Base-by-base conservation (phyloP, 2,329 filamentous ascomycete genomes). In the Colletotrichum lentis region DNA sequence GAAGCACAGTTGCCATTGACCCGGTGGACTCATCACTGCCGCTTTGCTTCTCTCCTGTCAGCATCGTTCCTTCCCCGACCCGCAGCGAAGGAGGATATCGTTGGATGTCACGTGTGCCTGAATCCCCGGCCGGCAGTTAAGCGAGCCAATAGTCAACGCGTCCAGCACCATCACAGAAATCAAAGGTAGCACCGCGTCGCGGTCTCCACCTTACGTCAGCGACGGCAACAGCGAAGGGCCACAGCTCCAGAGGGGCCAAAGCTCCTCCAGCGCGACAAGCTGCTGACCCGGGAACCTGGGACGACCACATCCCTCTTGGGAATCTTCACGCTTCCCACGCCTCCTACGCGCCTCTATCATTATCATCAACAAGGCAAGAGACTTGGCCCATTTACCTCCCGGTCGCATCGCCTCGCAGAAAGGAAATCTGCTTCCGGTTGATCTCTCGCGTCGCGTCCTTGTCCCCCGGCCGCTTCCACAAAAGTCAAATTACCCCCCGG, bases 201-300 rank as follows among this genome's bases (percentile, higher is more conserved):
- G 44, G n/a, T 41, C 37, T 22, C 31, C 18, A 14, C 31, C 58
- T 65, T 62, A 65, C 63, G 57, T 55, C 49, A 62, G 47, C 59
- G 53, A 12, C 18, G 4, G 27, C 59, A 55, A 10, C 39, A 53
- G 35, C 57, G 39, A 43, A 14, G 22, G 35, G 54, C 47, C 27
- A 22, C 27, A 52, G 24, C 31, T 35, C 31, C n/a, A n/a, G 18
- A 53, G 31, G n/a, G 64, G 64, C 59, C 64, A 63, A 63, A 67
- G 64, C 59, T 67, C 50, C 64, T 63, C 35, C 58, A 24, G 43
- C 58, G 35, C 49, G 43, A 52, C 59, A 67, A 62, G 62, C 58
- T 64, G 53, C 52, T 46, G 24, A 50, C 43, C 22, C 31, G 18
- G 53, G 43, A 37, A 20, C 10, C 31, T 16, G 41, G 27, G 18